Base-by-base conservation (phyloP, 2,329 filamentous ascomycete genomes). In the Cyphellophora europaea region DNA sequence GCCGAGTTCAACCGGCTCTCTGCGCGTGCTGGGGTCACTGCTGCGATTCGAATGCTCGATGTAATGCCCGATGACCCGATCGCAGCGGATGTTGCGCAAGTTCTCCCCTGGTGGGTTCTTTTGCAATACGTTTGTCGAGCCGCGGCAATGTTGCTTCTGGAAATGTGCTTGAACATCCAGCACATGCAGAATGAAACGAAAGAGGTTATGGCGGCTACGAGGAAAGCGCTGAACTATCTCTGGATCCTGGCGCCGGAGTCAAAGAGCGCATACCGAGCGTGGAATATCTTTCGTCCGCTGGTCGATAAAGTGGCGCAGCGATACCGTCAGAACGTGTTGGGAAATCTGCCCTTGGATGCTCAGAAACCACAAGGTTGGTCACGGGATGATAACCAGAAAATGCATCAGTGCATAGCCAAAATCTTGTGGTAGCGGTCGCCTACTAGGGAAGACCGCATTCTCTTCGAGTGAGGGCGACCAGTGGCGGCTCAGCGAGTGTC, bases 71-170 rank as follows among this genome's bases (percentile, higher is more conserved):
- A 51, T 31, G 33, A 45, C 19, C 49, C 52, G 8, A 45, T 39
- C 8, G 33, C 43, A 2, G 39, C 42, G 8, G 35, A 44, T 11
- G 41, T 51, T 3, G 44, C 43, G 27, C 41, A 46, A 19, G 37
- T 49, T 4, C 38, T 45, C 10, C 44, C 46, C 11, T 54, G 51
- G 50, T 53, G 50, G 51, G 33, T 37, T 19, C 31, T 50, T 4
- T 42, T 53, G n/a, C 50, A 53, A 37, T 49, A 51, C 19, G 34
- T 53, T 19, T 45, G 44, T 27, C 52, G 52, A 35, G 49, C 50
- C 8, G 39, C 40, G 6, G 43, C 43, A 11, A 43, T 54, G 5
- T 40, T 53, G 11, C 27, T 53, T 14, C 41, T 52, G 32, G 50
- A 53, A 33, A 31, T 54, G 10, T 34, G 43, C 27, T 45, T 51